These are phyloP conservation scores for Ambispora gerdemannii DNA, from an alignment of 192 early-diverging fungal genomes.

Conservation along the genomic window DNA sequence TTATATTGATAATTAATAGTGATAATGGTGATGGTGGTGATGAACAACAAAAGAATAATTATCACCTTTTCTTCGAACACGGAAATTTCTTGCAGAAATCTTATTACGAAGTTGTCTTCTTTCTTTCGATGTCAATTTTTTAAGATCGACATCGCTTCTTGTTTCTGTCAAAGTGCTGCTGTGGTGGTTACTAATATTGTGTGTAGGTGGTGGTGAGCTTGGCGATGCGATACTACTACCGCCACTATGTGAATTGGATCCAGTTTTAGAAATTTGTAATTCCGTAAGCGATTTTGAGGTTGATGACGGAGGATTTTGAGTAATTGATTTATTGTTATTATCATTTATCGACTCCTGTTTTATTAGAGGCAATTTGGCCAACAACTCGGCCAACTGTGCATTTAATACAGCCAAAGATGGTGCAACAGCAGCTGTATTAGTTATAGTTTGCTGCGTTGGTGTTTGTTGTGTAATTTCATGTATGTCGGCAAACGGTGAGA, in stretches of 20 bases:
- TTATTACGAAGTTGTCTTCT: constrained; percentile 83
- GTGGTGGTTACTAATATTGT: background rate
- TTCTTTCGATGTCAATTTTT: constrained; percentile 69
- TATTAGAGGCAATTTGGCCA: constrained; percentile 26
- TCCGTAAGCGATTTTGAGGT: background rate
- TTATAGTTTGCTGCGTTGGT: background rate
- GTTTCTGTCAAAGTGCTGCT: too few species aligned
- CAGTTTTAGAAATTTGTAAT: background rate
- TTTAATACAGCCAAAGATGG: constrained; percentile 25
- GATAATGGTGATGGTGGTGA: background rate
- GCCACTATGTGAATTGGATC: background rate
- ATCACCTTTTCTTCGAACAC: constrained; percentile 74
- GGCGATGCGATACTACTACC: background rate
- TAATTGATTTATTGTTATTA: background rate
- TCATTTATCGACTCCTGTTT: constrained; percentile 20
- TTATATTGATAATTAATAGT: too few species aligned
- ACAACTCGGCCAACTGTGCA: constrained; percentile 28
- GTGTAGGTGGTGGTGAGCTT: background rate
- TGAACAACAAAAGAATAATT: background rate
- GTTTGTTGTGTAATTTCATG: background rate
- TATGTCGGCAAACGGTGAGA: background rate
- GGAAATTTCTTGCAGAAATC: constrained; percentile 81
- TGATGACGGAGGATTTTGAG: background rate
- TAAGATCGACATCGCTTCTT: constrained; percentile 47
- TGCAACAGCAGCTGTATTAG: constrained; percentile 6